These are phyloP conservation scores for Stagonosporopsis rhizophila DNA, from an alignment of 2,329 filamentous ascomycete genomes.

Conservation along the genomic window DNA sequence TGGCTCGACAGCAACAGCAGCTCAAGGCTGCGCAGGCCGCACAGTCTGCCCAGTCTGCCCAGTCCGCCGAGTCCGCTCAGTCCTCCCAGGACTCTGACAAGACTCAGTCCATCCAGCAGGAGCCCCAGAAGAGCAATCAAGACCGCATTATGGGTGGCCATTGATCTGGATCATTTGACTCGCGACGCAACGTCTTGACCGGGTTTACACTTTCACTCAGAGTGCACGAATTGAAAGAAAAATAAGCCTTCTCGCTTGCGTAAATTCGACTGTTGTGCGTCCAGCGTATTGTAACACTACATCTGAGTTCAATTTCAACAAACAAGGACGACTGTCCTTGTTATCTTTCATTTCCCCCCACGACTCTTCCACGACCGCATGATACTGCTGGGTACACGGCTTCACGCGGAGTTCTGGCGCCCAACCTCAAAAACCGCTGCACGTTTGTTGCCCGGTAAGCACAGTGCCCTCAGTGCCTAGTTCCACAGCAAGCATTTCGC, in stretches of 20 bases:
- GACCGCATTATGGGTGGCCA: constrained; percentile 43
- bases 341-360: background rate
- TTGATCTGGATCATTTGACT: background rate
- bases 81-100: constrained; percentile 18
- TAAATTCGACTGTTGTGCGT: too few species aligned
- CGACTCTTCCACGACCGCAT: background rate
- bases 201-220: background rate
- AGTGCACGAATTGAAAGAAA: background rate
- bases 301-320: background rate
- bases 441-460: constrained; percentile 7
- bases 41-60: constrained; percentile 17
- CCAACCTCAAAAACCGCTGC: too few species aligned
- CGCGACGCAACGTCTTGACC: background rate
- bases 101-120: background rate
- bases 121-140: constrained; percentile 34
- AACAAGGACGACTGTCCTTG: background rate
- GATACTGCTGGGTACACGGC: too few species aligned
- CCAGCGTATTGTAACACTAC: too few species aligned
- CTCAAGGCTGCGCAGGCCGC: constrained; percentile 28
- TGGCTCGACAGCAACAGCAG: constrained; percentile 41
- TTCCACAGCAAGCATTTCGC: constrained; percentile 12
- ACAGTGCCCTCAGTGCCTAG: background rate
- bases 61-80: background rate
- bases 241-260: too few species aligned
- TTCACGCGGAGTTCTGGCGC: too few species aligned